Evolutionary conservation across 1,284 basidiomycete genomes (phyloP).

Genomic region (Coniferiporia sulphurascens): DNA sequence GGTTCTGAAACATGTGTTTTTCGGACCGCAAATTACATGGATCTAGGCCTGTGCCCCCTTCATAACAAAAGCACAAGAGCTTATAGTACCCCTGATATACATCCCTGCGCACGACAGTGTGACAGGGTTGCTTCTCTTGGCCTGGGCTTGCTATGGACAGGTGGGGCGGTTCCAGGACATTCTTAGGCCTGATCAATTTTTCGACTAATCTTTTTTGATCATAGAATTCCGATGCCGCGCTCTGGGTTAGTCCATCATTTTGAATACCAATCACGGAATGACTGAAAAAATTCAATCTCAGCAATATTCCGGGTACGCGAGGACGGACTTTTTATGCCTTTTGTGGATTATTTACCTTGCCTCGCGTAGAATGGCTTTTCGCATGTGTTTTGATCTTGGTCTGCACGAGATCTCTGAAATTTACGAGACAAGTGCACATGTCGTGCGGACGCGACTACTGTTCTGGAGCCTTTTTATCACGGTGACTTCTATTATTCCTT

Average conservation of each 20-base stretch:
- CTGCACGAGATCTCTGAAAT: slow-evolving; percentile 36
- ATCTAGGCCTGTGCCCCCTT: slow-evolving; percentile 33
- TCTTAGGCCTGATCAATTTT: neutral
- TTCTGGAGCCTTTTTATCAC: slow-evolving; percentile 38
- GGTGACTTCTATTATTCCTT: neutral
- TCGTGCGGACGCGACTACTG: slow-evolving; percentile 31
- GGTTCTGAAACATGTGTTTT: neutral
- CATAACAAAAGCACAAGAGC: slow-evolving; percentile 38
- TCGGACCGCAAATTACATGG: too few relatives aligned
- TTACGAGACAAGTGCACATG: slow-evolving; percentile 35
- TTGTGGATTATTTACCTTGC: neutral
- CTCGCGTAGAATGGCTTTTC: slow-evolving; percentile 31
- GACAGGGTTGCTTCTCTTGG: slow-evolving; percentile 33
- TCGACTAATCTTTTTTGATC: neutral
- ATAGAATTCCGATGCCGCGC: slow-evolving; percentile 34
- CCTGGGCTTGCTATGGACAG: slow-evolving; percentile 37
- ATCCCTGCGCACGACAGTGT: slow-evolving; percentile 35
- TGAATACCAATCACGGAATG: too few relatives aligned
- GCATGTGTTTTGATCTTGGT: slow-evolving; percentile 39
- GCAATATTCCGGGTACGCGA: slow-evolving; percentile 24
- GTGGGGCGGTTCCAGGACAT: slow-evolving; percentile 10
- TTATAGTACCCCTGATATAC: slow-evolving; percentile 35
- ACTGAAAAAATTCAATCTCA: neutral
- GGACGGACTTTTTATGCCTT: neutral
- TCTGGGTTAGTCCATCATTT: slow-evolving; percentile 32